phyloP scores from a whole-genome alignment of 352 stramenopile species.

The Phytophthora syringae region DNA sequence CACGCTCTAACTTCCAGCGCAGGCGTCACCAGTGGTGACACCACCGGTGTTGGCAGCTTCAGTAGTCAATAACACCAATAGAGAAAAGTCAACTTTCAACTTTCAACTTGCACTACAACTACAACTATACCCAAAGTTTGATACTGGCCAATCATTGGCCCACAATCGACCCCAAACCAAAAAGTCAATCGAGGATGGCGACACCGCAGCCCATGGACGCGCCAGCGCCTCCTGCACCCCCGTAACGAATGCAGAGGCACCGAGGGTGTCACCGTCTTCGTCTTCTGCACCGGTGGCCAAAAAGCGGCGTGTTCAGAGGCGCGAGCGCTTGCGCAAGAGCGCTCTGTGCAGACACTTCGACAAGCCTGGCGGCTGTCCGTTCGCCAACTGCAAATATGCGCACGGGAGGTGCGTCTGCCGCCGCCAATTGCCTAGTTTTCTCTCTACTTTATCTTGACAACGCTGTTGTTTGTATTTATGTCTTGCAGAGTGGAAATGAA shows the following conservation, averaged over 20 bases:
- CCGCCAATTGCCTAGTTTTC: neutral
- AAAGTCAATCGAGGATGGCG: slow-evolving; percentile 12
- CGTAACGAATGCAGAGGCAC: slow-evolving; percentile 2
- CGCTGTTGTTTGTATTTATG: neutral
- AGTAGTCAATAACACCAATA: slow-evolving; percentile 16
- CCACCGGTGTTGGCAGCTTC: neutral
- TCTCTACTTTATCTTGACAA: neutral
- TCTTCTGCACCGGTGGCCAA: slow-evolving; percentile 41
- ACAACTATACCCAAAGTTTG: slow-evolving; percentile 7
- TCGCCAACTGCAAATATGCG: slow-evolving; percentile 84
- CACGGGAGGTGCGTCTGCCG: slow-evolving; percentile 56
- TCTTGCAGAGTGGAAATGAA: slow-evolving; percentile 50
- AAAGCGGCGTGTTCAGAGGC: slow-evolving; percentile 69
- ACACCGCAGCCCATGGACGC: slow-evolving; percentile 11
- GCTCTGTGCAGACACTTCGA: slow-evolving; percentile 89
- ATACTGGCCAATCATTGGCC: slow-evolving; percentile 24
- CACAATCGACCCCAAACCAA: slow-evolving; percentile 18
- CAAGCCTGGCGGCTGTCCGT: slow-evolving; percentile 83
- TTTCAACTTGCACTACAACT: too few relatives aligned
- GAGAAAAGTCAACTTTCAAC: slow-evolving; percentile 8
- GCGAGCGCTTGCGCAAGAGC: slow-evolving; percentile 77
- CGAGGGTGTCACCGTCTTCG: slow-evolving; percentile 2
- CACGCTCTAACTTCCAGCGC: slow-evolving; percentile 6
- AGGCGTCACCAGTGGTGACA: slow-evolving; percentile 5
- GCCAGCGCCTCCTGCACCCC: slow-evolving; percentile 1